These are phyloP conservation scores for Fraxinus americana DNA, from an alignment of 257 asterid genomes.

Conservation along the genomic window DNA sequence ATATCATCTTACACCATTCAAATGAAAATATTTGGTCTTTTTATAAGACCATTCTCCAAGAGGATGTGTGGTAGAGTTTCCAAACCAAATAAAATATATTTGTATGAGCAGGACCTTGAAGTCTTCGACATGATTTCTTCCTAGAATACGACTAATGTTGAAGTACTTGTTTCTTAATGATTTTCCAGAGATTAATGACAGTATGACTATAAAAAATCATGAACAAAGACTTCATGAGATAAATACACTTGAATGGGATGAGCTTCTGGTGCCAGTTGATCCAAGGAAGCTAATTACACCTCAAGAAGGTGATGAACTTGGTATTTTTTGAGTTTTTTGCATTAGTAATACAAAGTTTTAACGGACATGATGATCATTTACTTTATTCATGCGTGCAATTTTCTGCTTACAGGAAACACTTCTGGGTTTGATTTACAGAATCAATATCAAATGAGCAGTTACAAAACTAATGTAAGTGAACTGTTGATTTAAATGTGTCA, in stretches of 20 bases:
- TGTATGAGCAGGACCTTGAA: not conserved
- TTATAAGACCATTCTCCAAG: not conserved
- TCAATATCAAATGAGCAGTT: conserved; percentile 46
- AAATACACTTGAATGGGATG: conserved; percentile 98
- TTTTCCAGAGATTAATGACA: conserved; percentile 55
- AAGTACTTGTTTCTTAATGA: conserved; percentile 25
- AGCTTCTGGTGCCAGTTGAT: conserved; percentile 74
- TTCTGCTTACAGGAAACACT: conserved; percentile 48
- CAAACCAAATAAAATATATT: not conserved
- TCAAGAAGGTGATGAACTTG: conserved; percentile 55
- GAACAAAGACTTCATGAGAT: conserved; percentile 80
- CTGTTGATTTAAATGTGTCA: not conserved
- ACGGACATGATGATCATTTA: conserved; percentile 8
- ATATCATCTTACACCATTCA: not conserved
- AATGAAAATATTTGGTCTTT: not conserved
- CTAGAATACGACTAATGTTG: conserved; percentile 22
- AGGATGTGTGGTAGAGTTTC: not conserved
- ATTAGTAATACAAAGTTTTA: conserved; percentile 1
- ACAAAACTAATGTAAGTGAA: conserved; percentile 52
- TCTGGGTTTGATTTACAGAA: conserved; percentile 47
- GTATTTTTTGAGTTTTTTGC: conserved; percentile 1
- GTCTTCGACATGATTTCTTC: not conserved
- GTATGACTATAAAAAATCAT: conserved; percentile 51
- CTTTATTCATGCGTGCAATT: conserved; percentile 21
- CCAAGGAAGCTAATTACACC: conserved; percentile 47